These are phyloP conservation scores for Boeremia lycopersici DNA, from an alignment of 2,329 filamentous ascomycete species.

Conservation along the genomic window DNA sequence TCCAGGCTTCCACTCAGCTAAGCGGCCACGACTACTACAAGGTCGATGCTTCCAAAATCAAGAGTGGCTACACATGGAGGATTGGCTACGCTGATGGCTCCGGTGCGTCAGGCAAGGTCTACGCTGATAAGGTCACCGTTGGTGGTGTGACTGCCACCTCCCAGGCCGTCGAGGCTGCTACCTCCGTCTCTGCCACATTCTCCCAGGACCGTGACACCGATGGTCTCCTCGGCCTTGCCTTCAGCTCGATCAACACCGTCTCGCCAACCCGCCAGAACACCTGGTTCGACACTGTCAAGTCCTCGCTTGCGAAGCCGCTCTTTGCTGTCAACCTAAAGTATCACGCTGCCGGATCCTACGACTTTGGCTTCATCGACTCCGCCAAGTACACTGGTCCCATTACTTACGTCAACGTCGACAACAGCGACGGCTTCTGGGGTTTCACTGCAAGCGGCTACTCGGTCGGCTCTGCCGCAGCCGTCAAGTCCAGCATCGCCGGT, in stretches of 20 bases:
- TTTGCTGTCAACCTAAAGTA: slow-evolving; percentile 65
- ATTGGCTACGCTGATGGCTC: slow-evolving; percentile 71
- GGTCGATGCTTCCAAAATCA: slow-evolving; percentile 53
- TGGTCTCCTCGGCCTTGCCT: slow-evolving; percentile 65
- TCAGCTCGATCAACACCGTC: slow-evolving; percentile 65
- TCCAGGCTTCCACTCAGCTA: slow-evolving; percentile 58
- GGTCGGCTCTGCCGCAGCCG: slow-evolving; percentile 54
- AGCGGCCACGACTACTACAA: slow-evolving; percentile 65
- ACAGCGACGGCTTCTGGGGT: slow-evolving; percentile 67
- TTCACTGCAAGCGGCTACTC: slow-evolving; percentile 63
- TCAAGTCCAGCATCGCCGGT: slow-evolving; percentile 53
- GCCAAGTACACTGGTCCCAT: slow-evolving; percentile 64
- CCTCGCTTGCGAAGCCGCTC: slow-evolving; percentile 57
- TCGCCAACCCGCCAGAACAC: slow-evolving; percentile 57
- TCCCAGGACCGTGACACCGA: slow-evolving; percentile 59
- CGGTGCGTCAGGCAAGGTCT: slow-evolving; percentile 67
- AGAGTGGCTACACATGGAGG: slow-evolving; percentile 61
- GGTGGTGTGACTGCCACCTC: slow-evolving; percentile 63
- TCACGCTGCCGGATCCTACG: slow-evolving; percentile 56
- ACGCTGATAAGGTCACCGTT: slow-evolving; percentile 67
- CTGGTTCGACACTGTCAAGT: slow-evolving; percentile 66
- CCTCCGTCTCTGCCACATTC: slow-evolving; percentile 62
- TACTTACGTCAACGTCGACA: slow-evolving; percentile 62
- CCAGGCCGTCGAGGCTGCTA: slow-evolving; percentile 71
- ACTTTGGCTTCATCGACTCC: slow-evolving; percentile 65